Conservation (phyloP, 768 basidiomycete species). For the Rhodotorula paludigena region DNA sequence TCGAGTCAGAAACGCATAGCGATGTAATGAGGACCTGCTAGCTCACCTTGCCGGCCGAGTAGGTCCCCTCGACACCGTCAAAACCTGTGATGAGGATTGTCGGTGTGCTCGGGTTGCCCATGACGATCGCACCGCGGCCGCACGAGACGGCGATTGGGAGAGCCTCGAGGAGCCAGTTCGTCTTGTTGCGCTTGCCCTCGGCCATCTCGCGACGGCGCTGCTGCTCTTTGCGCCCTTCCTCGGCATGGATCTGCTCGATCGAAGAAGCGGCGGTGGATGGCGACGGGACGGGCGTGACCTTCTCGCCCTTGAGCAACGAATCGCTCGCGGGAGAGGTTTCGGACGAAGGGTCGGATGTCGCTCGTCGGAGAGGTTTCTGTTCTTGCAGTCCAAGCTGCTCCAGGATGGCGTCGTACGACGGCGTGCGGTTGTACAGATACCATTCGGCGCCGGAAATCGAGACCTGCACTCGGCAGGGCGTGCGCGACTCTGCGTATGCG, state of each 20-base stretch:
- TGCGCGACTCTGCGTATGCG: slow-evolving; percentile 43
- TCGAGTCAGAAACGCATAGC: no score
- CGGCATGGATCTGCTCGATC: slow-evolving; percentile 1
- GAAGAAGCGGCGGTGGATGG: background rate
- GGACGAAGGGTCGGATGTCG: background rate
- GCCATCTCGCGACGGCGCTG: slow-evolving; percentile 10
- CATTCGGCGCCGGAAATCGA: slow-evolving; percentile 82
- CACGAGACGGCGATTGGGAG: slow-evolving; percentile 76
- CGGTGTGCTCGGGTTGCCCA: slow-evolving; percentile 81
- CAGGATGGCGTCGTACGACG: slow-evolving; percentile 80
- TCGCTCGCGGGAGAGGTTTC: no score
- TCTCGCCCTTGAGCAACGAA: background rate
- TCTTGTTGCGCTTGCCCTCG: slow-evolving; percentile 22
- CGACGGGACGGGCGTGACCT: background rate
- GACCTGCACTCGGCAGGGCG: slow-evolving; percentile 74
- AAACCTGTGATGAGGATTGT: slow-evolving; percentile 78
- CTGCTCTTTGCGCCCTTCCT: slow-evolving; percentile 17
- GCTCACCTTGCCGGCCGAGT: slow-evolving; percentile 57
- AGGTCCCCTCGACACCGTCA: slow-evolving; percentile 67
- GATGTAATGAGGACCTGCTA: background rate
- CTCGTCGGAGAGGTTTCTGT: background rate
- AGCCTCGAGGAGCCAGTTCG: slow-evolving; percentile 63
- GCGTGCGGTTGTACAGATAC: slow-evolving; percentile 85
- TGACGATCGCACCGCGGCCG: slow-evolving; percentile 71
- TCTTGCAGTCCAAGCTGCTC: slow-evolving; percentile 51